Evolutionary conservation across 805 yeast species (phyloP).

Genomic region (Cyberlindnera misumaiensis): DNA sequence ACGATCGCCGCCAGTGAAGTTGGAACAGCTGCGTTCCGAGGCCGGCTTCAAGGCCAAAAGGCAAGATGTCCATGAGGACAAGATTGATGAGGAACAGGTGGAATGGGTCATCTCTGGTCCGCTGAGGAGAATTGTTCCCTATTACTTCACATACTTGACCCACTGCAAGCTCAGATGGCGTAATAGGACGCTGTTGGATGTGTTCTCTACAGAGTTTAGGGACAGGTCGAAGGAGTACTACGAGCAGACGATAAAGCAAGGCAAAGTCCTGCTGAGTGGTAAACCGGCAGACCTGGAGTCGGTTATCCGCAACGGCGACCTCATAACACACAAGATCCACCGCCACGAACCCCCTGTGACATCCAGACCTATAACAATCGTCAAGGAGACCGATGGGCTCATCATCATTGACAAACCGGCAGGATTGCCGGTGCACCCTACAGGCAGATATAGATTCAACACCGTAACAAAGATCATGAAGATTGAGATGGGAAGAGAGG

Average conservation of each 20-base stretch:
- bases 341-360: conserved; percentile 70
- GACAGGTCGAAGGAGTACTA: conserved; percentile 69
- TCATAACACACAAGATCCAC: conserved; percentile 68
- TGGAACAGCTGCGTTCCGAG: conserved; percentile 15
- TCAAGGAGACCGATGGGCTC: conserved; percentile 60
- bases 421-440: conserved; percentile 94
- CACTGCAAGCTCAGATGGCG: conserved; percentile 90
- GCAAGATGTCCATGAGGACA: conserved; percentile 16
- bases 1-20: conserved; percentile 10
- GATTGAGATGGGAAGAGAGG: conserved; percentile 48
- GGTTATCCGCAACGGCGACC: conserved; percentile 72
- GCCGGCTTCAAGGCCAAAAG: conserved; percentile 17
- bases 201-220: conserved; percentile 79
- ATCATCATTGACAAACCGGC: conserved; percentile 89
- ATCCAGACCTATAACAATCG: conserved; percentile 27
- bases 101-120: conserved; percentile 50
- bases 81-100: conserved; percentile 36
- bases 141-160: conserved; percentile 83
- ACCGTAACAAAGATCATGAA: conserved; percentile 73
- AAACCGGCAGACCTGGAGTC: conserved; percentile 58
- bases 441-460: conserved; percentile 74
- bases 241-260: conserved; percentile 43
- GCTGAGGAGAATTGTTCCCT: conserved; percentile 73
- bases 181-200: conserved; percentile 70
- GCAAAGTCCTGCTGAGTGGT: conserved; percentile 71